A percentile compares a stretch with the other conserved stretches of the same genome.
These are phyloP conservation scores for Incumbomyces lentus DNA, from an alignment of 2,329 filamentous ascomycete genomes.

Conservation along the genomic window DNA sequence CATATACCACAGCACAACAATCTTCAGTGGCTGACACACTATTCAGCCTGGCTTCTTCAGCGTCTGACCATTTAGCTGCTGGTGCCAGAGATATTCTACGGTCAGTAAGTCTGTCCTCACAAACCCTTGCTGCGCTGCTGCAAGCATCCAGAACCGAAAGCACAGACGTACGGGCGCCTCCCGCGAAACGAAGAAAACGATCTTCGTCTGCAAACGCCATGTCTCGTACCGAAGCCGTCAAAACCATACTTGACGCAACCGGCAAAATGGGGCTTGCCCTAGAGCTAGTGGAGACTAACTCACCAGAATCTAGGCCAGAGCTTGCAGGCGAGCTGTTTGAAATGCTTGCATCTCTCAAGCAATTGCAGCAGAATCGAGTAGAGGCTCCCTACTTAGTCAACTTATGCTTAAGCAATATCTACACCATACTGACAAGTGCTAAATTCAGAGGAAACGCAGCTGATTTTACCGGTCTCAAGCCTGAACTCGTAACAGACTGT, in stretches of 20 bases:
- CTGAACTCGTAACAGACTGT: conserved; percentile 86
- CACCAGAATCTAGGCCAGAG: conserved; percentile 61
- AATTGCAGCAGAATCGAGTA: conserved; percentile 68
- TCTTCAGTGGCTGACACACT: conserved; percentile 28
- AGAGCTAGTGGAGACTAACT: conserved; percentile 74
- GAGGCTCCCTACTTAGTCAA: conserved; percentile 86
- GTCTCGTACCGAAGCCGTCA: conserved; percentile 36
- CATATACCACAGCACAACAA: conserved; percentile 29
- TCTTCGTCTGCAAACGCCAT: conserved; percentile 42
- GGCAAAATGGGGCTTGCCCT: conserved; percentile 59
- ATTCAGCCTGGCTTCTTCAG: conserved; percentile 32
- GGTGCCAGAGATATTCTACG: conserved; percentile 15
- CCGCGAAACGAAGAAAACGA: conserved; percentile 67
- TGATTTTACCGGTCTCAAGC: conserved; percentile 69
- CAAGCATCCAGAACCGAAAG: conserved; percentile 58
- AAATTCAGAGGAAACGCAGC: conserved; percentile 48
- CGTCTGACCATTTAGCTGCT: conserved; percentile 17
- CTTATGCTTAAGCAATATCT: conserved; percentile 67
- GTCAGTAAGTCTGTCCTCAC: conserved; percentile 12
- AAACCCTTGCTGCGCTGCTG: conserved; percentile 58
- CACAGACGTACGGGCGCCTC: conserved; percentile 59
- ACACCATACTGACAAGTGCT: conserved; percentile 72
- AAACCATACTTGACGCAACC: conserved; percentile 11
- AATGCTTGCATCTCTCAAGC: conserved; percentile 75
- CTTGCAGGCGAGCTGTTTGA: conserved; percentile 73